Conservation (phyloP, 163 green algal species). For the Chlorella variabilis region DNA sequence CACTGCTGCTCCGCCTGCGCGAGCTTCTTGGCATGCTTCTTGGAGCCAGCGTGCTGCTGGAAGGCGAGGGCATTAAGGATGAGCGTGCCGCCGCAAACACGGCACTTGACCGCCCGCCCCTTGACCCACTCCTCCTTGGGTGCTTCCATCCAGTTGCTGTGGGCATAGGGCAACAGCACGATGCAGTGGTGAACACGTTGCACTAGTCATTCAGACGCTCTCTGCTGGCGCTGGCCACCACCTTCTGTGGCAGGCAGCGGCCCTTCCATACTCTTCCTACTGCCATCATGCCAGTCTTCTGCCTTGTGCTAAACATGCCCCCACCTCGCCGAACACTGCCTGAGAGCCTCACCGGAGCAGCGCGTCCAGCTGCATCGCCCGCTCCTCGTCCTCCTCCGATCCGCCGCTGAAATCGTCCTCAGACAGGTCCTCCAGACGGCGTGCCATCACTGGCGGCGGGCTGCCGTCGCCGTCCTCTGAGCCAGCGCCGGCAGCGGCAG, state of each 20-base stretch:
- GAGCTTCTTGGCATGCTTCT: constrained; percentile 35
- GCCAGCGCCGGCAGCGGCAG: neutral
- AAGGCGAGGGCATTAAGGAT: constrained; percentile 43
- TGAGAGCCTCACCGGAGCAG: constrained; percentile 15
- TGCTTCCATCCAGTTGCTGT: constrained; percentile 32
- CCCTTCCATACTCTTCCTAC: no score
- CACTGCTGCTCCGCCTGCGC: neutral
- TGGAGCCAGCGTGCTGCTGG: constrained; percentile 40
- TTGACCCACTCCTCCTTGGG: neutral
- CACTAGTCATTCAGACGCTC: no score
- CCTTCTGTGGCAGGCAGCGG: no score
- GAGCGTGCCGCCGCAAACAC: constrained; percentile 40
- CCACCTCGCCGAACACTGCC: neutral
- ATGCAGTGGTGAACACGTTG: no score
- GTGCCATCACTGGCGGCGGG: neutral
- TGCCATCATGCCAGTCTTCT: no score
- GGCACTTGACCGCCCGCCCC: constrained; percentile 45
- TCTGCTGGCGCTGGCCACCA: no score
- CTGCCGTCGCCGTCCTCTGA: neutral
- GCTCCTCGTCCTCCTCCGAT: constrained; percentile 22
- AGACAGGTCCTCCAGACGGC: constrained; percentile 47
- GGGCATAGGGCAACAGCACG: no score
- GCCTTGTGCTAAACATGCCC: neutral
- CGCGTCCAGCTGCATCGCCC: constrained; percentile 15
- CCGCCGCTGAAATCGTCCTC: constrained; percentile 51